Percentiles rank a stretch among this genome's conserved stretches.
These are phyloP conservation scores for Xylaria castorea DNA, from an alignment of 495 filamentous ascomycete species.

Conservation along the genomic window DNA sequence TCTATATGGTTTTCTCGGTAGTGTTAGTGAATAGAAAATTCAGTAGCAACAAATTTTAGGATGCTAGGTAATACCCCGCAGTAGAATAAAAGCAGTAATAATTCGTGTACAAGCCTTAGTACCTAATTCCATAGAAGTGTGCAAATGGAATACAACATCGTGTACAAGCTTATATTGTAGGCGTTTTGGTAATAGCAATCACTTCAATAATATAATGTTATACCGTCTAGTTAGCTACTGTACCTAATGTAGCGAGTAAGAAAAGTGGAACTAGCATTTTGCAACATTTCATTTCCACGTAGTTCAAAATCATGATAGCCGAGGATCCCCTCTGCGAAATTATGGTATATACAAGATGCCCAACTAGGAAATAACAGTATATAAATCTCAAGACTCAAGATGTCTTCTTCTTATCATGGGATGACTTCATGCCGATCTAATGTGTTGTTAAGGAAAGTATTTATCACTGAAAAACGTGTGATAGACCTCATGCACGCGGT, in stretches of 20 bases:
- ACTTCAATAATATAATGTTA: neutral
- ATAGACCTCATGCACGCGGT: too few relatives aligned
- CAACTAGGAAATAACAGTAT: neutral
- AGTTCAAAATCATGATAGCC: neutral
- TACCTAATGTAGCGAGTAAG: neutral
- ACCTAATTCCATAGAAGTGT: neutral
- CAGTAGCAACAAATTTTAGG: neutral
- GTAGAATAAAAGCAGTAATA: neutral
- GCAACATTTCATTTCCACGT: neutral
- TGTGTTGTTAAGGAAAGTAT: neutral
- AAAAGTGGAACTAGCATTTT: neutral
- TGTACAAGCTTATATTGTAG: neutral
- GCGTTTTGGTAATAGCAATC: neutral
- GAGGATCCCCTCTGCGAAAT: neutral
- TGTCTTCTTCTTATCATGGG: neutral
- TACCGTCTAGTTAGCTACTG: neutral
- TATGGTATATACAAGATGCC: neutral
- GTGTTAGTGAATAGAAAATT: neutral
- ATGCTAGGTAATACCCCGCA: neutral
- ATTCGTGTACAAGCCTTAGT: neutral
- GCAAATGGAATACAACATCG: neutral
- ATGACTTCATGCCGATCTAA: neutral
- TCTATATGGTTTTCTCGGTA: neutral
- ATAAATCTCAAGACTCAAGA: neutral
- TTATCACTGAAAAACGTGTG: too few relatives aligned